A percentile compares a stretch with the other conserved stretches of the same genome.
phyloP scores from a whole-genome alignment of 192 early-diverging fungal species.

The Entophlyctis luteolus region DNA sequence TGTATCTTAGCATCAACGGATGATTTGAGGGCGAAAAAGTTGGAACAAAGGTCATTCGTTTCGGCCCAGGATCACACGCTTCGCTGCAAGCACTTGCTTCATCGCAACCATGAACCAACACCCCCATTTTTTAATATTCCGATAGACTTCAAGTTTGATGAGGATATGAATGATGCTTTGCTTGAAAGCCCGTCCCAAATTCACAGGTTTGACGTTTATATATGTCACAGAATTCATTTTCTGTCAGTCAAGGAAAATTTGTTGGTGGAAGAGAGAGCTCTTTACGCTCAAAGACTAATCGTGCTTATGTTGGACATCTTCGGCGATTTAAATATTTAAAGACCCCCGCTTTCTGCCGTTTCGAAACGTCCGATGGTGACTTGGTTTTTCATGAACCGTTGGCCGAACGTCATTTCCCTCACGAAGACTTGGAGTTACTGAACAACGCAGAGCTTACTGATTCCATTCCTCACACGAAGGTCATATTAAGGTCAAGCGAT shows the following conservation, averaged over 20 bases:
- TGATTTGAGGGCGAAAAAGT: slow-evolving; percentile 44
- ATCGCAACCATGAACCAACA: slow-evolving; percentile 26
- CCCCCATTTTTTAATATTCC: too few species aligned
- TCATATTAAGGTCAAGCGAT: slow-evolving; percentile 16
- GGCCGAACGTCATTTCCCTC: slow-evolving; percentile 5
- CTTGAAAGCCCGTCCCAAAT: too few species aligned
- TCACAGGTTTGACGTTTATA: too few species aligned
- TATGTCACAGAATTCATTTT: too few species aligned
- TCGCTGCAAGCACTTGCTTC: slow-evolving; percentile 56
- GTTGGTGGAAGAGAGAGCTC: too few species aligned
- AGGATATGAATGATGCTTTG: neutral
- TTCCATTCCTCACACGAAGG: slow-evolving; percentile 1
- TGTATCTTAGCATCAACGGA: slow-evolving; percentile 53
- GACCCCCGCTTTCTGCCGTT: too few species aligned
- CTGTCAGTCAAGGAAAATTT: too few species aligned
- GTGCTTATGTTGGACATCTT: too few species aligned
- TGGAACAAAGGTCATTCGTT: slow-evolving; percentile 60
- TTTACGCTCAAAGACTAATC: too few species aligned
- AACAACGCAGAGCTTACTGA: slow-evolving; percentile 10
- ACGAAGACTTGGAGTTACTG: slow-evolving; percentile 13
- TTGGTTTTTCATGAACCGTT: neutral
- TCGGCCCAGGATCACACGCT: slow-evolving; percentile 58
- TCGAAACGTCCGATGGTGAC: slow-evolving; percentile 6
- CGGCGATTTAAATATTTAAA: too few species aligned
- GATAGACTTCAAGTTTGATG: slow-evolving; percentile 7